Conservation (phyloP, 1,284 basidiomycete genomes). For the Marasmius tenuissimus region DNA sequence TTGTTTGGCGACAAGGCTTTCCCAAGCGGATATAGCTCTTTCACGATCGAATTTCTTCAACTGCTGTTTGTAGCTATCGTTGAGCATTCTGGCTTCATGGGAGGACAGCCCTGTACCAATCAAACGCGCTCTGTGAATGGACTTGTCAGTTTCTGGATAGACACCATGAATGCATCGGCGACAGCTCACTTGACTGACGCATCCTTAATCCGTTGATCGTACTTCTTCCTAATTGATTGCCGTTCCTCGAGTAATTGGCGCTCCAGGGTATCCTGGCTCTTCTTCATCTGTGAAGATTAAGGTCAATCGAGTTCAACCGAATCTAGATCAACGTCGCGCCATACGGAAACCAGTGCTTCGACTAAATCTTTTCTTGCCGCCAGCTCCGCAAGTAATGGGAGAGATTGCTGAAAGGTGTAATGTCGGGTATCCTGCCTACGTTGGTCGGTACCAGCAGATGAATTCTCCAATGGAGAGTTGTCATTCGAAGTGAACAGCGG, state of each 20-base stretch:
- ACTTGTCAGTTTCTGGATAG: slow-evolving; percentile 11
- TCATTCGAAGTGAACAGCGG: neutral
- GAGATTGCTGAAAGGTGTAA: slow-evolving; percentile 13
- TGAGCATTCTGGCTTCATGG: slow-evolving; percentile 70
- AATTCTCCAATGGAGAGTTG: neutral
- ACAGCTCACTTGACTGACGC: slow-evolving; percentile 60
- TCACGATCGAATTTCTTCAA: slow-evolving; percentile 64
- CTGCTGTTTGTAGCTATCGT: slow-evolving; percentile 61
- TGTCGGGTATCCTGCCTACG: neutral
- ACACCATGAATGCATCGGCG: neutral
- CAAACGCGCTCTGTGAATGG: slow-evolving; percentile 51
- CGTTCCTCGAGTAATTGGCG: slow-evolving; percentile 65
- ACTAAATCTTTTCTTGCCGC: neutral
- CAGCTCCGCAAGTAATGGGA: slow-evolving; percentile 17
- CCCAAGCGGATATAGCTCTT: slow-evolving; percentile 70
- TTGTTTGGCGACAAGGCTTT: slow-evolving; percentile 66
- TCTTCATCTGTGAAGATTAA: slow-evolving; percentile 42
- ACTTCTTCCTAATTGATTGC: slow-evolving; percentile 54
- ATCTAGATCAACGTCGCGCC: neutral
- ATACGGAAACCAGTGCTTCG: slow-evolving; percentile 9
- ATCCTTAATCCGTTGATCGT: slow-evolving; percentile 67
- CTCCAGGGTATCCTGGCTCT: slow-evolving; percentile 68
- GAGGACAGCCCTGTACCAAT: slow-evolving; percentile 63
- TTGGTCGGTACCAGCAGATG: neutral
- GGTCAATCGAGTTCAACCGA: slow-evolving; percentile 1